Evolutionary conservation across 305 asterid species (phyloP).

Genomic region (Nicotiana rustica): DNA sequence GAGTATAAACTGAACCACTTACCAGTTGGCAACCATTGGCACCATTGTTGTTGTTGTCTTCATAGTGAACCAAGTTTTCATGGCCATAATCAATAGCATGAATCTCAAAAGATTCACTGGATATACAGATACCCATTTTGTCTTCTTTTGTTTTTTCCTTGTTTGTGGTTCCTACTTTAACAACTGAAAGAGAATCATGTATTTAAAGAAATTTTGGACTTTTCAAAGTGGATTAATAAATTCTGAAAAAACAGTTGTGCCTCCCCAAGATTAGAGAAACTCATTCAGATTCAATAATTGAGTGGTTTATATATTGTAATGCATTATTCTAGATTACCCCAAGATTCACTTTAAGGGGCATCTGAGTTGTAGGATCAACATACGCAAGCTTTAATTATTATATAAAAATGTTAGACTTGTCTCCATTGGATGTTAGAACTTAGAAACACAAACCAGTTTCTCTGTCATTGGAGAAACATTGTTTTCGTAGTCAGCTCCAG

Average conservation of each 20-base stretch:
- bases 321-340: conserved; percentile 56
- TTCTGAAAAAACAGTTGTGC: conserved; percentile 41
- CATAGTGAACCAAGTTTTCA: conserved; percentile 9
- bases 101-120: conserved; percentile 32
- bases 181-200: conserved; percentile 16
- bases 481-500: too few relatives aligned
- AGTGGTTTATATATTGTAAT: conserved; percentile 36
- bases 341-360: conserved; percentile 86
- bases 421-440: neutral
- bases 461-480: too few relatives aligned
- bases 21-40: neutral
- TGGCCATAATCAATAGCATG: conserved; percentile 21
- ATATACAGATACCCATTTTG: conserved; percentile 59
- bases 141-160: neutral
- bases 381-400: neutral
- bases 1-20: conserved; percentile 63
- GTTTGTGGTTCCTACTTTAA: conserved; percentile 35
- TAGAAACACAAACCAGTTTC: too few relatives aligned
- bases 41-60: neutral
- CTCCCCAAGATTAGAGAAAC: conserved; percentile 50
- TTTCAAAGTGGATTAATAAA: conserved; percentile 40
- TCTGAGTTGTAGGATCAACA: conserved; percentile 52
- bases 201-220: conserved; percentile 50
- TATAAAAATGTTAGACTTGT: neutral
- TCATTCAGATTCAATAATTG: conserved; percentile 53